Percentiles rank a stretch among this genome's conserved stretches.
phyloP scores from a whole-genome alignment of 768 basidiomycete species.

The Hortiboletus flavorubellus region DNA sequence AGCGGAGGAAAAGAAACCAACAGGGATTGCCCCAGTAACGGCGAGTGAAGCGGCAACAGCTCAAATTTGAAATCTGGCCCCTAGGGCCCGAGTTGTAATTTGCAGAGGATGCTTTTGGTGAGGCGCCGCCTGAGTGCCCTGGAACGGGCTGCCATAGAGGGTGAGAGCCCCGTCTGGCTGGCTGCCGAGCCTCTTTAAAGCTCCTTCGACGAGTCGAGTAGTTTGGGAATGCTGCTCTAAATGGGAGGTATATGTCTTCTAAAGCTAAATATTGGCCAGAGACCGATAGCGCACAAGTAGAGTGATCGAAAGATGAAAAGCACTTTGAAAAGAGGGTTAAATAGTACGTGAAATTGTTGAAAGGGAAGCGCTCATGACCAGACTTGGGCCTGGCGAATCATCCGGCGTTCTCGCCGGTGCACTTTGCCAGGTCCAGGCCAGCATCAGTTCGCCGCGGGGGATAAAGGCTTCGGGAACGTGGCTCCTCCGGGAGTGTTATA shows the following conservation, averaged over 20 bases:
- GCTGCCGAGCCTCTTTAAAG: slow-evolving; percentile 61
- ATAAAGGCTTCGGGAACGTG: too few species aligned
- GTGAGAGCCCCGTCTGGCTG: slow-evolving; percentile 68
- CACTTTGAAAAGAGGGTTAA: slow-evolving; percentile 79
- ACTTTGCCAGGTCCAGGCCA: slow-evolving; percentile 57
- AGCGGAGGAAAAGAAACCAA: slow-evolving; percentile 62
- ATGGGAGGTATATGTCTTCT: slow-evolving; percentile 82
- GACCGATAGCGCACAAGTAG: slow-evolving; percentile 84
- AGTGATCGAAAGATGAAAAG: slow-evolving; percentile 71
- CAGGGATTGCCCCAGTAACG: slow-evolving; percentile 87
- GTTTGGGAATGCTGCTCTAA: slow-evolving; percentile 83
- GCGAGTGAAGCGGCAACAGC: slow-evolving; percentile 83
- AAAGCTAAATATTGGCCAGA: slow-evolving; percentile 81
- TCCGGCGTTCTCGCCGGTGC: slow-evolving; percentile 59
- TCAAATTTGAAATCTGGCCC: slow-evolving; percentile 79
- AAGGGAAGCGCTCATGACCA: slow-evolving; percentile 76
- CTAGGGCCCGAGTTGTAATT: slow-evolving; percentile 79
- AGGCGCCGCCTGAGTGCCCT: too few species aligned
- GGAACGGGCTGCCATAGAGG: slow-evolving; percentile 79
- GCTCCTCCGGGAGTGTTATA: too few species aligned
- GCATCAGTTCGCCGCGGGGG: slow-evolving; percentile 72
- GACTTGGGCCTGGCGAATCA: too few species aligned
- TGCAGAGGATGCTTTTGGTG: too few species aligned
- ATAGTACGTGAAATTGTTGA: slow-evolving; percentile 80
- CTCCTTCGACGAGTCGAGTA: slow-evolving; percentile 78